These are phyloP conservation scores for Pelargonium nanum DNA, from an alignment of 345 rosid genomes.

Conservation along the genomic window DNA sequence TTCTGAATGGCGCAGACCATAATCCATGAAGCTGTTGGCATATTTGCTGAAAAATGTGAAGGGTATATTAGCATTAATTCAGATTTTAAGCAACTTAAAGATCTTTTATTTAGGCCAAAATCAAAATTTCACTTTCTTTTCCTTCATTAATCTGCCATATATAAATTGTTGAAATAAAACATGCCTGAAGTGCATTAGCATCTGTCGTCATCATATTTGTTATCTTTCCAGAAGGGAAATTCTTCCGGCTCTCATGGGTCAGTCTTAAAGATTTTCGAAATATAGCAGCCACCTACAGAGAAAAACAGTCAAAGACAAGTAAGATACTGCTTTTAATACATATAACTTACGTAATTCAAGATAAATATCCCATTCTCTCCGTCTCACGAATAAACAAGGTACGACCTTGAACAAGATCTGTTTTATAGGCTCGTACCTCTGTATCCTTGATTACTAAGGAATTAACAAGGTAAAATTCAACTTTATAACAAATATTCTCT, in stretches of 20 bases:
- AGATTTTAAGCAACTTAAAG: neutral
- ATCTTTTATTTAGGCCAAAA: no score
- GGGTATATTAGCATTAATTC: slow-evolving; percentile 3
- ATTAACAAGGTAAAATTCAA: no score
- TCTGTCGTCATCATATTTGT: slow-evolving; percentile 96
- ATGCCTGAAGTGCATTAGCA: slow-evolving; percentile 82
- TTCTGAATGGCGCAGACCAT: slow-evolving; percentile 98
- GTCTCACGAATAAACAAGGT: no score
- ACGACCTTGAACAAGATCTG: no score
- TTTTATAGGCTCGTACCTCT: no score
- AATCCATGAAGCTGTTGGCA: slow-evolving; percentile 74
- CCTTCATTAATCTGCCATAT: no score
- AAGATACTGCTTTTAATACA: neutral
- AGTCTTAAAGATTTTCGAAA: slow-evolving; percentile 78
- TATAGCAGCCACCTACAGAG: slow-evolving; percentile 74
- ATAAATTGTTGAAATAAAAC: slow-evolving; percentile 2
- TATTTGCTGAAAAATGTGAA: slow-evolving; percentile 50
- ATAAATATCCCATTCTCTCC: no score
- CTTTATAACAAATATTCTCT: no score
- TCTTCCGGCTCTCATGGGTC: slow-evolving; percentile 74
- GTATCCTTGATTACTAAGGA: no score
- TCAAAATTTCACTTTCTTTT: no score
- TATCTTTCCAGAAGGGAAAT: slow-evolving; percentile 80
- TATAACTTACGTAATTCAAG: neutral
- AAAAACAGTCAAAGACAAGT: neutral